Percentiles rank a stretch among this genome's conserved stretches.
Evolutionary conservation across 2,329 filamentous ascomycete species (phyloP).

Genomic region (Trichoderma oligosporum): DNA sequence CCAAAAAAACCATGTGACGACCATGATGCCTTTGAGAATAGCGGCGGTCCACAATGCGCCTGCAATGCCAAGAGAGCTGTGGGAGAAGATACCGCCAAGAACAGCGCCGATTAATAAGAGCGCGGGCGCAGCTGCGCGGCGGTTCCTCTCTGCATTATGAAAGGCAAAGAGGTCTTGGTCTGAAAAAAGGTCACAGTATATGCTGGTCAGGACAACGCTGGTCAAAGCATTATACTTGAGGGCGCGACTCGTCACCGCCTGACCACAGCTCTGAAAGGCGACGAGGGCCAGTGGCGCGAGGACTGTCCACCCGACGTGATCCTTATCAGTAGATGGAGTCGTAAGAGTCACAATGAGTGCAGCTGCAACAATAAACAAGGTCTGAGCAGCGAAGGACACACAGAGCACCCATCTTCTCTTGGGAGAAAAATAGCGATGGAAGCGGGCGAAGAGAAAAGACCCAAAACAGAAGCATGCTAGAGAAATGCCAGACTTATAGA

Average conservation of each 20-base stretch:
- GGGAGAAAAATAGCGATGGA: conserved; percentile 61
- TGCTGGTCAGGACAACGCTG: conserved; percentile 74
- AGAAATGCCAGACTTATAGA: conserved; percentile 62
- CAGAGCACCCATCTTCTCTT: conserved; percentile 63
- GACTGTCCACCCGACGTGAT: conserved; percentile 55
- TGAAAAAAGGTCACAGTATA: conserved; percentile 76
- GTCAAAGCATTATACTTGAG: conserved; percentile 68
- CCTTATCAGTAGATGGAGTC: conserved; percentile 36
- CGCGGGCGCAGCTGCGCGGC: conserved; percentile 47
- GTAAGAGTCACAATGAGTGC: conserved; percentile 52
- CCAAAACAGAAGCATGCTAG: conserved; percentile 68
- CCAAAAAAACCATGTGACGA: conserved; percentile 60
- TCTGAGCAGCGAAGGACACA: conserved; percentile 54
- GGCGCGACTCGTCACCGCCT: conserved; percentile 70
- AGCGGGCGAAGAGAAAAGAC: conserved; percentile 65
- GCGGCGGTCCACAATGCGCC: conserved; percentile 59
- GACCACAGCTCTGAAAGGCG: conserved; percentile 73
- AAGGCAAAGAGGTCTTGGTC: conserved; percentile 50
- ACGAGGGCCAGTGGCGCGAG: conserved; percentile 65
- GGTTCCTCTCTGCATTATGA: conserved; percentile 49
- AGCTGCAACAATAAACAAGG: conserved; percentile 47
- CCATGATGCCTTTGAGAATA: conserved; percentile 52
- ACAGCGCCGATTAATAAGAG: conserved; percentile 49
- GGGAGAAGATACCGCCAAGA: conserved; percentile 47
- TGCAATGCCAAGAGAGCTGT: conserved; percentile 45